phyloP scores from a whole-genome alignment of 2,329 filamentous ascomycete species.

The Pseudopyrenochaeta lycopersici region DNA sequence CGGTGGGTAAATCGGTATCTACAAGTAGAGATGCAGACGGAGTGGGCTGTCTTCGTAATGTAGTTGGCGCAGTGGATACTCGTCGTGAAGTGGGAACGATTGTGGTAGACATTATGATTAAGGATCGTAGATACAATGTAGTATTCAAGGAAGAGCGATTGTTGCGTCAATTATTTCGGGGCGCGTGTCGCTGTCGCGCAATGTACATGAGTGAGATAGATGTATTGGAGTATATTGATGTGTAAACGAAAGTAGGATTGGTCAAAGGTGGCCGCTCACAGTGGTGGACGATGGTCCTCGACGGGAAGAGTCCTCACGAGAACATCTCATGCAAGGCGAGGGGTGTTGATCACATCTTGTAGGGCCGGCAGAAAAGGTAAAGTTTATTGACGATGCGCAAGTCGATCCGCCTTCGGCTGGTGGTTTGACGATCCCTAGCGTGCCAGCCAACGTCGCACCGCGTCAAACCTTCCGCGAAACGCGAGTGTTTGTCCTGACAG shows the following conservation, averaged over 20 bases:
- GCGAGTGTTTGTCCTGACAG: slow-evolving; percentile 16
- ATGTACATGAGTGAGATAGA: slow-evolving; percentile 5
- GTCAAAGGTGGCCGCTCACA: slow-evolving; percentile 15
- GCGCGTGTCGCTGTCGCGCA: slow-evolving; percentile 1
- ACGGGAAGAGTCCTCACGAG: slow-evolving; percentile 30
- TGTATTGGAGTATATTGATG: neutral
- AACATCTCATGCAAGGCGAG: slow-evolving; percentile 26
- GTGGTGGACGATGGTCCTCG: slow-evolving; percentile 21
- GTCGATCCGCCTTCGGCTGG: slow-evolving; percentile 29
- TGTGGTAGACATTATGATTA: slow-evolving; percentile 43
- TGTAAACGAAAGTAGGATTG: slow-evolving; percentile 25
- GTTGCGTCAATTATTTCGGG: slow-evolving; percentile 10
- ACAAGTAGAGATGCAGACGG: slow-evolving; percentile 5
- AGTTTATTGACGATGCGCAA: slow-evolving; percentile 36
- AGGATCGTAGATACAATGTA: slow-evolving; percentile 1
- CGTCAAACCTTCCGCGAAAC: slow-evolving; percentile 27
- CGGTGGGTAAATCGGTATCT: slow-evolving; percentile 8
- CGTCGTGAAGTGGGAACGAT: slow-evolving; percentile 11
- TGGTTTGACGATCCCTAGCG: slow-evolving; percentile 36
- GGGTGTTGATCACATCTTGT: slow-evolving; percentile 30
- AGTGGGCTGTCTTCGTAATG: slow-evolving; percentile 6
- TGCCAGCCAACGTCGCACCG: slow-evolving; percentile 30
- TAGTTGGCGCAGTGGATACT: slow-evolving; percentile 11
- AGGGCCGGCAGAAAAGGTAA: slow-evolving; percentile 28
- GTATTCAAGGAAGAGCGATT: slow-evolving; percentile 3